These are phyloP conservation scores for Penicillium pancosmium DNA, from an alignment of 495 filamentous ascomycete species.

Conservation along the genomic window DNA sequence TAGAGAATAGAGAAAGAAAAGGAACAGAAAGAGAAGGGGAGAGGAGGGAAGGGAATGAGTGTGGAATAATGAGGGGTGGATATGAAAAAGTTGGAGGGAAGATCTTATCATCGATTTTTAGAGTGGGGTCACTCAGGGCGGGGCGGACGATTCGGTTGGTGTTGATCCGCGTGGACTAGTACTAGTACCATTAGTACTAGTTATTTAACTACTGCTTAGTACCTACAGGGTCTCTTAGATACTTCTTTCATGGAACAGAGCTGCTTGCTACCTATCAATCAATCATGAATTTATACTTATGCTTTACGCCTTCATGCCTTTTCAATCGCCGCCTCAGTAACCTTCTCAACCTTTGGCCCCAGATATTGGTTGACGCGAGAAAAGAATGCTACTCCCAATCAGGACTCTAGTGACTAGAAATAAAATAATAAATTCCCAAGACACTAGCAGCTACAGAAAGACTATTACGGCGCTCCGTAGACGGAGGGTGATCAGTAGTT, in stretches of 20 bases:
- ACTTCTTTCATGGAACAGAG: too few relatives aligned
- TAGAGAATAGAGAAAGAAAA: neutral
- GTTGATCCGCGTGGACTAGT: slow-evolving; percentile 11
- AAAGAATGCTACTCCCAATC: slow-evolving; percentile 2
- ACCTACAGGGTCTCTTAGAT: too few relatives aligned
- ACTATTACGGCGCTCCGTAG: too few relatives aligned
- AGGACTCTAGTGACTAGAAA: slow-evolving; percentile 56
- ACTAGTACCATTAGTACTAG: too few relatives aligned
- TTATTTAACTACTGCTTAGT: too few relatives aligned
- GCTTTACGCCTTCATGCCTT: neutral
- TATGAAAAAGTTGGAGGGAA: slow-evolving; percentile 16
- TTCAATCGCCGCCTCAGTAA: slow-evolving; percentile 3
- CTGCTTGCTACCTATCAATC: too few relatives aligned
- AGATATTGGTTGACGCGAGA: slow-evolving; percentile 12
- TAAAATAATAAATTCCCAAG: too few relatives aligned
- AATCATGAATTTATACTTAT: too few relatives aligned
- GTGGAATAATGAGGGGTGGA: neutral
- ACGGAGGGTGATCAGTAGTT: too few relatives aligned
- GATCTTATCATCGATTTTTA: slow-evolving; percentile 36
- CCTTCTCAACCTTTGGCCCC: slow-evolving; percentile 4
- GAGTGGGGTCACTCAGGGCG: slow-evolving; percentile 23
- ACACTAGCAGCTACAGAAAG: too few relatives aligned
- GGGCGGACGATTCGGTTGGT: slow-evolving; percentile 27
- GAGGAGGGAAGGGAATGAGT: too few relatives aligned
- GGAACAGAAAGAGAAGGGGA: neutral